Base-by-base conservation (phyloP, 176 grass and related monocot genomes). In the Musa schizocarpa region DNA sequence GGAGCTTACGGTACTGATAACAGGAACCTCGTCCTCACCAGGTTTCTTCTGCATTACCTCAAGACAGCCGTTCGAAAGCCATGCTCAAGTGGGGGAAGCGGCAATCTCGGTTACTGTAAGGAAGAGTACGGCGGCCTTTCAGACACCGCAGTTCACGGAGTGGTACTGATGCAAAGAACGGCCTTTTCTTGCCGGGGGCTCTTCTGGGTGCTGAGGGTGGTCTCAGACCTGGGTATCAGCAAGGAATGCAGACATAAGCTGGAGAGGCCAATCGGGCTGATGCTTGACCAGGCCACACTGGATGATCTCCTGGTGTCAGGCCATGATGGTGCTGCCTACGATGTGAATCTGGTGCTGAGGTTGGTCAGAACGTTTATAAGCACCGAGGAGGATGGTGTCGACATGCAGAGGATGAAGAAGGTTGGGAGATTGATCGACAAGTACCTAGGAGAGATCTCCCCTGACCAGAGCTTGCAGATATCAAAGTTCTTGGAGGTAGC, bases 391-490 rank as follows among this genome's bases (percentile, higher is more conserved):
- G 81, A 78, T 8, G 87, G 66, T 5, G 74, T 78, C 14, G 53
- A 83, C 51, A 70, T 88, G 51, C 82, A 77, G 77, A 86, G 85
- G 84, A 88, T 90, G 86, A 82, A 76, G 68, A 97, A 93, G 27
- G 93, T 92, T 16, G 93, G 93, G 9, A 81, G 80, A 77, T 83
- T 97, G 52, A 19, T 97, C 74, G 90, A 97, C 80, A 97, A 89
- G 82, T 97, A 97, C 80, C 71, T 96, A 20, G 87, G 82, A 0
- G 93, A 96, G 81, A 96, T 96, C 80, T 96, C 93, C 53, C 93
- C 93, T 78, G 93, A 92, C 81, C 87, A 88, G 13, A 83, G 77
- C 2, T 75, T 96, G 72, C 85, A 86, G 76, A 85, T 92, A n/a
- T 80, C 87, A 6, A 88, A 88, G 83, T 92, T 96, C 70, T 82